Base-by-base conservation (phyloP, 2,329 filamentous ascomycete species). In the Nemania serpens region DNA sequence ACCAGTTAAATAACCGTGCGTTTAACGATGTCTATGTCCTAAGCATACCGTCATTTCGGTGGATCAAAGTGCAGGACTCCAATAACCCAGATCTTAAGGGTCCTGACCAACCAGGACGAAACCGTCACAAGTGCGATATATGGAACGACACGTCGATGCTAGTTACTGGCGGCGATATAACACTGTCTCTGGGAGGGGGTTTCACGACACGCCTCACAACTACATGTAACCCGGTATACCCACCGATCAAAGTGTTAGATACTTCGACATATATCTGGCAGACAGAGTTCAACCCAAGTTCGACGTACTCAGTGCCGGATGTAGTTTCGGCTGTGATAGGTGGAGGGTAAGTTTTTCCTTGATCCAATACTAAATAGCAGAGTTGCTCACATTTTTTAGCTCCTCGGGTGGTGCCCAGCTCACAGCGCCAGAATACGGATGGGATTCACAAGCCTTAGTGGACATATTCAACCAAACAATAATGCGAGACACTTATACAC, bases 21-120 rank as follows among this genome's bases (percentile, higher is more conserved):
- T 59, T 65, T 18, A 65, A 65, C 33, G 64, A 68, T 43, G 62
- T 68, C 17, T 68, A 65, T 12, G 66, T 68, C 34, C 45, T 68
- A 15, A 66, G 64, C 33, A 20, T 66, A 4, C 66, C 66, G 13
- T 57, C 62, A 5, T 68, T 68, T 39, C 59, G 54, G 17, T 68
- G 58, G 66, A 66, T 66, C 10, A 60, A 58, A 13, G 45, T 66
- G 9, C 45, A 62, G 18, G 62, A 63, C 17, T 55, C 55, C 2
- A 29, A 57, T 39, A 68, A 68, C 13, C 66, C 62, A 1, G 66
- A 65, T 43, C 46, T 68, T 5, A 15, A 20, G 6, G 64, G 58
- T 2, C 12, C 20, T 11, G 50, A 59, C 11, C 29, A 55, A 17
- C 61, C 61, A 5, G 61, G 61, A 22, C 42, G 57, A 34, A 58